phyloP scores from a whole-genome alignment of 257 asterid species.

The Anisodus acutangulus region DNA sequence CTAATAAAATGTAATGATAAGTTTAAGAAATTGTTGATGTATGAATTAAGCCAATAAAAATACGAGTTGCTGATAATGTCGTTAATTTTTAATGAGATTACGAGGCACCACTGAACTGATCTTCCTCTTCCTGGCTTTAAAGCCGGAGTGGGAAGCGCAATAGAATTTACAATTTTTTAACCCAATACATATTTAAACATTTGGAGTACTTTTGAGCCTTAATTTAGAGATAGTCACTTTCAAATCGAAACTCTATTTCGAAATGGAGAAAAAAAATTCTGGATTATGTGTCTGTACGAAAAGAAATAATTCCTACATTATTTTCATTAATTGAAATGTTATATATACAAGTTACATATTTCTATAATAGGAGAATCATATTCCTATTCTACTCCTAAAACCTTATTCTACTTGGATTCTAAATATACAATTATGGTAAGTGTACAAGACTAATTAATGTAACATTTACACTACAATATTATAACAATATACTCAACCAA shows the following conservation, averaged over 20 bases:
- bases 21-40: neutral
- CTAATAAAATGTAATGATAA: neutral
- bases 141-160: neutral
- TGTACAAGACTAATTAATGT: no score
- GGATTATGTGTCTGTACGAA: slow-evolving; percentile 64
- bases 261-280: slow-evolving; percentile 61
- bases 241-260: neutral
- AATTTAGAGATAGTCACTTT: neutral
- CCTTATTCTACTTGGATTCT: no score
- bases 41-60: neutral
- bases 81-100: neutral
- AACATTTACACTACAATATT: no score
- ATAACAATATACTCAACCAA: no score
- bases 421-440: no score
- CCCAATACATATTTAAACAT: neutral
- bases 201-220: neutral
- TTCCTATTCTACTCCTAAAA: no score
- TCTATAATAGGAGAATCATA: no score
- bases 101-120: neutral
- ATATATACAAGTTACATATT: no score
- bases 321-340: no score
- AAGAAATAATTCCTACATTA: no score
- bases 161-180: neutral
- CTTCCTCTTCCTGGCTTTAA: neutral
- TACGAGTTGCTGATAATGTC: neutral